A percentile compares a stretch with the other conserved stretches of the same genome.
Evolutionary conservation across 1,139 yeast genomes (phyloP).

Genomic region (Hemisphaericaspora lyxosophila): DNA sequence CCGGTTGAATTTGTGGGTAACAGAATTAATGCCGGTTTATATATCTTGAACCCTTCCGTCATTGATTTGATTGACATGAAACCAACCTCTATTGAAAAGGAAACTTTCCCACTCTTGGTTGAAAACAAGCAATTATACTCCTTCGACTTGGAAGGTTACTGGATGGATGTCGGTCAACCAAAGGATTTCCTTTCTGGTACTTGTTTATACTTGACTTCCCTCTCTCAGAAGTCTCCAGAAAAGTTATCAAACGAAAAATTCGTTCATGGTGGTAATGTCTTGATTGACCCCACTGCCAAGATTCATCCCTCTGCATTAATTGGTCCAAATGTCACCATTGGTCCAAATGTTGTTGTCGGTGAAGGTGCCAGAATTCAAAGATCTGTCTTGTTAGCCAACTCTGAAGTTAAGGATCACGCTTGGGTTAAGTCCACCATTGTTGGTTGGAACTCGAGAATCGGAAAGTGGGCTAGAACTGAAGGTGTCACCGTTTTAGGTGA

Average conservation of each 20-base stretch:
- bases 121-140: constrained; percentile 88
- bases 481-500: constrained; percentile 98
- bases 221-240: constrained; percentile 77
- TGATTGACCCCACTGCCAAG: constrained; percentile 93
- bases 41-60: constrained; percentile 94
- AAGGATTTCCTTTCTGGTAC: constrained; percentile 98
- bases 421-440: constrained; percentile 97
- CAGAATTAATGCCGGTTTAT: constrained; percentile 96
- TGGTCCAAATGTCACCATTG: constrained; percentile 98
- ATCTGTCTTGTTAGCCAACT: constrained; percentile 88
- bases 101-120: constrained; percentile 96
- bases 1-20: constrained; percentile 99
- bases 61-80: constrained; percentile 95
- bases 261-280: constrained; percentile 90
- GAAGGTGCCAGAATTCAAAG: constrained; percentile 99
- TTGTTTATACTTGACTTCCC: constrained; percentile 83
- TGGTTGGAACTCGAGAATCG: constrained; percentile 99
- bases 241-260: constrained; percentile 64
- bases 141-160: constrained; percentile 97
- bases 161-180: constrained; percentile 99
- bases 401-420: constrained; percentile 94
- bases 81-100: constrained; percentile 99
- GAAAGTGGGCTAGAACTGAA: constrained; percentile 99
- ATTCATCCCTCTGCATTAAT: constrained; percentile 91
- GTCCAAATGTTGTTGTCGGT: constrained; percentile 94